Evolutionary conservation across 352 stramenopile genomes (phyloP).

Genomic region (Halophytophthora polymorphica): DNA sequence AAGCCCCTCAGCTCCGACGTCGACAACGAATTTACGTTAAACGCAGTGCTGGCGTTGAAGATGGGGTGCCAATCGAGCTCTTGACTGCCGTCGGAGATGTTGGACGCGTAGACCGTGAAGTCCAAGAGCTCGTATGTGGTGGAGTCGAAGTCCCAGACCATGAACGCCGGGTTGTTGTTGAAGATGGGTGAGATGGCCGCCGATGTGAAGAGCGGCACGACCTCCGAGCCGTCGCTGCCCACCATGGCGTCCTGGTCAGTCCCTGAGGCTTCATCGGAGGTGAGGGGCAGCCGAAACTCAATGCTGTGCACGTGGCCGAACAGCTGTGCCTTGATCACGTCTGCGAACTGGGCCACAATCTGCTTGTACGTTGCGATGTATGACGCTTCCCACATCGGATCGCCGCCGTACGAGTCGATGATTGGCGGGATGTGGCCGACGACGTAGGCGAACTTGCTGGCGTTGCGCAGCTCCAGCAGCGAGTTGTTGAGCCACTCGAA

Average conservation of each 20-base stretch:
- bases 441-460: constrained; percentile 74
- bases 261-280: constrained; percentile 5
- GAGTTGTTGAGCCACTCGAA: constrained; percentile 87
- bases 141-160: constrained; percentile 73
- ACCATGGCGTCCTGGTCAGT: constrained; percentile 17
- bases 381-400: constrained; percentile 79
- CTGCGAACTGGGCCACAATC: constrained; percentile 57
- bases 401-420: constrained; percentile 81
- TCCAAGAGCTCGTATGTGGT: constrained; percentile 70
- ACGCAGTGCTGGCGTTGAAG: constrained; percentile 50
- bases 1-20: constrained; percentile 40
- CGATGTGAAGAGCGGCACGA: constrained; percentile 76
- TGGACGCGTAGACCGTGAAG: constrained; percentile 74
- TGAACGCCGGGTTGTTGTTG: constrained; percentile 90
- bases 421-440: constrained; percentile 89
- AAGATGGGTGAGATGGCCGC: constrained; percentile 89
- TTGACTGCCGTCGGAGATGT: constrained; percentile 43
- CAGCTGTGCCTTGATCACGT: constrained; percentile 81
- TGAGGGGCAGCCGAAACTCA: constrained; percentile 78
- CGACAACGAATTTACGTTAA: constrained; percentile 48
- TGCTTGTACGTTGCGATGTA: constrained; percentile 84
- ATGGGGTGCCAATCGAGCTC: constrained; percentile 48
- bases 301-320: constrained; percentile 92
- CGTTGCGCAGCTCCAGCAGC: constrained; percentile 40
- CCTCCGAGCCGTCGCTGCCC: constrained; percentile 14